A percentile compares a stretch with the other conserved stretches of the same genome.
phyloP scores from a whole-genome alignment of 176 grass and related monocot species.

The Triticum turgidum region DNA sequence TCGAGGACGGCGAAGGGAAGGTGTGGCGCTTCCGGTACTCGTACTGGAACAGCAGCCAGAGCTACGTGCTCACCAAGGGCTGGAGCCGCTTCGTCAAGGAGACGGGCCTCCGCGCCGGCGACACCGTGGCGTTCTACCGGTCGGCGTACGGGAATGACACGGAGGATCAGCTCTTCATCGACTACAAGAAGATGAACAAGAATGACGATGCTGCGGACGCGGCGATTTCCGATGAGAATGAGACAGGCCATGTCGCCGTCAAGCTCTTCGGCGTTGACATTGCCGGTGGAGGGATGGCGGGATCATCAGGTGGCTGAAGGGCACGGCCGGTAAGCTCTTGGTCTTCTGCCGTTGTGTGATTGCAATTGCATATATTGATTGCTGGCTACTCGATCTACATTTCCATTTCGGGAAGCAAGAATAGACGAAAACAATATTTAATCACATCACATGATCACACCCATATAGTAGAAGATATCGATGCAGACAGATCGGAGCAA shows the following conservation, averaged over 20 bases:
- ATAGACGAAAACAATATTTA: background rate
- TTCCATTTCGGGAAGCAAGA: background rate
- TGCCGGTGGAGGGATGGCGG: slow-evolving; percentile 27
- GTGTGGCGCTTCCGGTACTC: slow-evolving; percentile 84
- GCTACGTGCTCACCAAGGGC: slow-evolving; percentile 93
- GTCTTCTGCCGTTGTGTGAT: background rate
- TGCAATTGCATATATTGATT: background rate
- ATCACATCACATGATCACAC: background rate
- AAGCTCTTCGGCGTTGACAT: slow-evolving; percentile 64
- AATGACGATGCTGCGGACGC: background rate
- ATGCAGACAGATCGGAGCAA: background rate
- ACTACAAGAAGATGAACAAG: slow-evolving; percentile 23
- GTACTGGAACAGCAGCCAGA: slow-evolving; percentile 98
- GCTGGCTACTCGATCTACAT: background rate
- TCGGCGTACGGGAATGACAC: slow-evolving; percentile 5
- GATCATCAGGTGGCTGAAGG: slow-evolving; percentile 19
- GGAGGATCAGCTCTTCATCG: slow-evolving; percentile 57
- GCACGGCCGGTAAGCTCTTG: background rate
- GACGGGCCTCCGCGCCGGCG: slow-evolving; percentile 68
- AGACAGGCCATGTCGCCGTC: slow-evolving; percentile 32
- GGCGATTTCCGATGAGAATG: background rate
- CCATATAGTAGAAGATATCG: background rate
- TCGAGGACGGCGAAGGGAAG: slow-evolving; percentile 79
- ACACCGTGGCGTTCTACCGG: slow-evolving; percentile 18
- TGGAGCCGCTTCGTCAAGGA: slow-evolving; percentile 94